A percentile compares a stretch with the other conserved stretches of the same genome.
phyloP scores from a whole-genome alignment of 306 rosid genomes.

The Hippophae gyantsensis region DNA sequence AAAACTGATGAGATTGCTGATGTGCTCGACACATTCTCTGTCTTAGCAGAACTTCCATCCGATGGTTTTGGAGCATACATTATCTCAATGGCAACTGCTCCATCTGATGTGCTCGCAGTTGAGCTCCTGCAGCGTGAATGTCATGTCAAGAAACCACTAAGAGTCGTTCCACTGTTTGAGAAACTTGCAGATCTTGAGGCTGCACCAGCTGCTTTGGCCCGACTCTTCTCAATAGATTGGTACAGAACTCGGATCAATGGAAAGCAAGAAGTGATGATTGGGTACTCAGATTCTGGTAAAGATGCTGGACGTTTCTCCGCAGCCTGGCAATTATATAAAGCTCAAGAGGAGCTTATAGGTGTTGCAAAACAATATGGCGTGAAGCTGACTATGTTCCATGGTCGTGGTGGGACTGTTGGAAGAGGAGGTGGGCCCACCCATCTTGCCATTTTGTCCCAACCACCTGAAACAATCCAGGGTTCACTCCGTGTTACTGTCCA shows the following conservation, averaged over 20 bases:
- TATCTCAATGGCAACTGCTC: slow-evolving; percentile 94
- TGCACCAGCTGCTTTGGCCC: slow-evolving; percentile 86
- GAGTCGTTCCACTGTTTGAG: slow-evolving; percentile 97
- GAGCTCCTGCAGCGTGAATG: slow-evolving; percentile 93
- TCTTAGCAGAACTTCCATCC: slow-evolving; percentile 78
- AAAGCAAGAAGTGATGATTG: slow-evolving; percentile 99
- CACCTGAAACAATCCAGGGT: slow-evolving; percentile 90
- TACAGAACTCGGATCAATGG: slow-evolving; percentile 66
- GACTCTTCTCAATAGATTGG: slow-evolving; percentile 84
- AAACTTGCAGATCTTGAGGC: slow-evolving; percentile 89
- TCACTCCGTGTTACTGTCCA: slow-evolving; percentile 96
- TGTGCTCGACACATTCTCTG: slow-evolving; percentile 75
- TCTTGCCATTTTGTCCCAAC: slow-evolving; percentile 95
- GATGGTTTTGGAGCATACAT: slow-evolving; percentile 95
- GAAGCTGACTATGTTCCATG: slow-evolving; percentile 96
- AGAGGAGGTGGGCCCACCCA: slow-evolving; percentile 99
- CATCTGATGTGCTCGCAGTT: slow-evolving; percentile 92
- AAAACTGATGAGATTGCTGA: slow-evolving; percentile 85
- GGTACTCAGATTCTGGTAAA: slow-evolving; percentile 95
- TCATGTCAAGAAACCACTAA: slow-evolving; percentile 57
- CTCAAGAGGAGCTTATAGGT: slow-evolving; percentile 86
- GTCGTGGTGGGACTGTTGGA: slow-evolving; percentile 98
- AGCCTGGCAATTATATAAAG: slow-evolving; percentile 94
- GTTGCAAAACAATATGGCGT: slow-evolving; percentile 79
- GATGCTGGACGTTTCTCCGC: slow-evolving; percentile 97